Conservation (phyloP, 1,139 yeast species). For the Scheffersomyces segobiensis region DNA sequence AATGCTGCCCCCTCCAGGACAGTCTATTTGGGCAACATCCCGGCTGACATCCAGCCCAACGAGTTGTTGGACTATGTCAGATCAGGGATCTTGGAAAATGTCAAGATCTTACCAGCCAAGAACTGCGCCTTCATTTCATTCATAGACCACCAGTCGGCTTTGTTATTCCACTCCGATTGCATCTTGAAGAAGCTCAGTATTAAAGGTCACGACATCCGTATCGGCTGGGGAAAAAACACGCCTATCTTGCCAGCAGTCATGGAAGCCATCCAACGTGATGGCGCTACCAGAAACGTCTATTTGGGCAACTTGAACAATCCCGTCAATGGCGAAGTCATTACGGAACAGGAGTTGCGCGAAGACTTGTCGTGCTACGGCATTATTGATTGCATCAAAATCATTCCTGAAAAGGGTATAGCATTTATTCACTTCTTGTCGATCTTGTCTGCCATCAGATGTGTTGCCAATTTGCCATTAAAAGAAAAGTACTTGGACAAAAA, state of each 20-base stretch:
- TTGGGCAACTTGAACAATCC: slow-evolving; percentile 68
- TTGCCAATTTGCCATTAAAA: slow-evolving; percentile 54
- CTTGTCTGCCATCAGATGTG: slow-evolving; percentile 59
- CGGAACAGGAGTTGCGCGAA: slow-evolving; percentile 56
- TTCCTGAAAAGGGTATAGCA: slow-evolving; percentile 61
- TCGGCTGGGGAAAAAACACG: slow-evolving; percentile 71
- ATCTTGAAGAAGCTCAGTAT: slow-evolving; percentile 57
- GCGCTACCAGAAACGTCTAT: slow-evolving; percentile 90
- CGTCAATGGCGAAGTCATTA: slow-evolving; percentile 45
- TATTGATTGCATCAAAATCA: slow-evolving; percentile 57
- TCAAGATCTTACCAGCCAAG: slow-evolving; percentile 54
- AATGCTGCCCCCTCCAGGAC: slow-evolving; percentile 73
- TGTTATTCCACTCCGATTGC: slow-evolving; percentile 62
- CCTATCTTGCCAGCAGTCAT: slow-evolving; percentile 69
- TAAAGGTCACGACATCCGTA: slow-evolving; percentile 56
- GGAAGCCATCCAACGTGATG: slow-evolving; percentile 76
- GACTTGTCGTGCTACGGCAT: slow-evolving; percentile 55
- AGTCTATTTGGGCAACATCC: slow-evolving; percentile 87
- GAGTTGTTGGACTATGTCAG: slow-evolving; percentile 87
- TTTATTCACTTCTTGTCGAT: slow-evolving; percentile 62
- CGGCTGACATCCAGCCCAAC: slow-evolving; percentile 75
- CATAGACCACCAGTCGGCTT: slow-evolving; percentile 60
- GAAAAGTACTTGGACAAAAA: slow-evolving; percentile 57
- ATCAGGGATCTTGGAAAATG: slow-evolving; percentile 85
- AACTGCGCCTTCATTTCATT: slow-evolving; percentile 66